These are phyloP conservation scores for Trichoderma sp. DNA, from an alignment of 2,329 filamentous ascomycete genomes.

Conservation along the genomic window DNA sequence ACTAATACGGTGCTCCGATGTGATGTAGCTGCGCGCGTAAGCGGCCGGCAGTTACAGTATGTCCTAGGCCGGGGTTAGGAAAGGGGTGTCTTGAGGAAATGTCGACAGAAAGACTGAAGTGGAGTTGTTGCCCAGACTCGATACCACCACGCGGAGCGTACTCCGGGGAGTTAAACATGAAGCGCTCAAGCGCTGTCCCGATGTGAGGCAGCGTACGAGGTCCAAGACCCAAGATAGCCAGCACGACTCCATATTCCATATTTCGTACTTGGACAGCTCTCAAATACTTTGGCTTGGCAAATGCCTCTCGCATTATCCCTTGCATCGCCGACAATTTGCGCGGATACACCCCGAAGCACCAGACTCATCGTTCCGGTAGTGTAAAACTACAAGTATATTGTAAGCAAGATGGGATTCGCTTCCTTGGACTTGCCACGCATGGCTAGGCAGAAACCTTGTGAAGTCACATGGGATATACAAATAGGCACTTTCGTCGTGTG, in stretches of 20 bases:
- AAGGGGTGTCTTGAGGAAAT: conserved; percentile 18
- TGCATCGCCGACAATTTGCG: background rate
- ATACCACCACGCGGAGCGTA: background rate
- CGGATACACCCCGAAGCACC: background rate
- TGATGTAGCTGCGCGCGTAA: conserved; percentile 25
- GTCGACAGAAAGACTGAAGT: conserved; percentile 2
- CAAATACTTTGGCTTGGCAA: background rate
- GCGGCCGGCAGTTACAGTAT: conserved; percentile 20
- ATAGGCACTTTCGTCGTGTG: background rate
- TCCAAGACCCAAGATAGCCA: background rate
- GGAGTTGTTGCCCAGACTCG: conserved; percentile 11
- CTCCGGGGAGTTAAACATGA: background rate
- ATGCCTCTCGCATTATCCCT: background rate
- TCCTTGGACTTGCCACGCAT: background rate
- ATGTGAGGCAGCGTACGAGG: background rate
- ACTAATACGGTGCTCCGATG: conserved; percentile 24
- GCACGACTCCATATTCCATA: background rate
- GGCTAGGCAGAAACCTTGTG: background rate
- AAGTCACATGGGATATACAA: background rate
- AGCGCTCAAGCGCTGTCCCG: background rate
- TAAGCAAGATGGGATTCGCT: background rate
- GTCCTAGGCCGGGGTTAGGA: background rate
- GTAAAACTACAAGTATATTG: too few relatives aligned
- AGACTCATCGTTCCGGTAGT: background rate
- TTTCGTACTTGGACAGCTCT: background rate